A percentile compares a stretch with the other conserved stretches of the same genome.
Conservation (phyloP, 352 stramenopile species). For the Blastocystis sp. region DNA sequence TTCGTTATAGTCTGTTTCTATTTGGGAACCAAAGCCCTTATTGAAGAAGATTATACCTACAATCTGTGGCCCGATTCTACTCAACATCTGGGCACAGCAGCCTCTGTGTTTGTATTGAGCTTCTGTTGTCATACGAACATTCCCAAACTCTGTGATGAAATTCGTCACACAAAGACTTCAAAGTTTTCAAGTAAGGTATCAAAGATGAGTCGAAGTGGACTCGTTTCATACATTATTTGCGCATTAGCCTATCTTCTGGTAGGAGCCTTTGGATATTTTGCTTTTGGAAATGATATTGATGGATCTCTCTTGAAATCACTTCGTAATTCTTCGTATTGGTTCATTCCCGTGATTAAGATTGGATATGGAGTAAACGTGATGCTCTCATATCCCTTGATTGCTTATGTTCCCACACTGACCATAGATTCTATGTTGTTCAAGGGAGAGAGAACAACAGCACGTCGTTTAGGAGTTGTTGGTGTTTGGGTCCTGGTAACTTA, state of each 20-base stretch:
- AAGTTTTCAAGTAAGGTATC: neutral
- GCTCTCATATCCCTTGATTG: neutral
- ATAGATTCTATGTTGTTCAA: constrained; percentile 24
- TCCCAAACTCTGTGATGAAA: neutral
- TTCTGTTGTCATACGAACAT: constrained; percentile 19
- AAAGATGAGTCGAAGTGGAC: constrained; percentile 8
- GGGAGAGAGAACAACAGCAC: neutral
- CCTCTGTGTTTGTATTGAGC: neutral
- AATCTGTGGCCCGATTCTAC: neutral
- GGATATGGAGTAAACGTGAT: neutral
- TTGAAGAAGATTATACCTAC: neutral
- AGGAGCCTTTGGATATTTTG: neutral
- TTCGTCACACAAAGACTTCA: neutral
- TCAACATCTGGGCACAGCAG: neutral
- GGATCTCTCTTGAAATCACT: neutral
- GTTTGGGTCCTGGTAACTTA: neutral
- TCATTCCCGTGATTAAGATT: constrained; percentile 9
- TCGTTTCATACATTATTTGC: neutral
- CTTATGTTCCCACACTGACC: neutral
- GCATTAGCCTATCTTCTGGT: neutral
- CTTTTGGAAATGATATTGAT: neutral
- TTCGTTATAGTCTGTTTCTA: neutral
- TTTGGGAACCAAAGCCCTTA: neutral
- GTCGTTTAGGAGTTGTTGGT: neutral
- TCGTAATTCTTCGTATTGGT: neutral